phyloP scores from a whole-genome alignment of 495 filamentous ascomycete genomes.

The Penicillium samsonianum region DNA sequence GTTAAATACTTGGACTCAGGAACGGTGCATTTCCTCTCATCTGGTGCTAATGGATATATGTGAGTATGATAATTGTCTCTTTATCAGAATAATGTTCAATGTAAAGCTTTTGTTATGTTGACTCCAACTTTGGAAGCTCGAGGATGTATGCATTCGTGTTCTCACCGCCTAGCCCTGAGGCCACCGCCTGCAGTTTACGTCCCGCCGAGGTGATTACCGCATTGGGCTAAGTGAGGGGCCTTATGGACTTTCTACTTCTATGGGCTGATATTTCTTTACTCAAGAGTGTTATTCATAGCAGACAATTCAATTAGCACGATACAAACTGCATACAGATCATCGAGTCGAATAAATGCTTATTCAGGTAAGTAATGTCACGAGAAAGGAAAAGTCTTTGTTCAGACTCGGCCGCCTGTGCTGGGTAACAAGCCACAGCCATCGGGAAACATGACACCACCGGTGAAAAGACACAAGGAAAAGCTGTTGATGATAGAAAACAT shows the following conservation, averaged over 20 bases:
- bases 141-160: slow-evolving; percentile 1
- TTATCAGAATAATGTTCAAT: not conserved
- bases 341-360: slow-evolving; percentile 12
- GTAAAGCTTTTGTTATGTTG: not conserved
- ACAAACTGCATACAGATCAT: slow-evolving; percentile 17
- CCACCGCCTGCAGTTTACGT: slow-evolving; percentile 6
- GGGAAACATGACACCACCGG: not conserved
- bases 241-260: not conserved
- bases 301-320: slow-evolving; percentile 17
- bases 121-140: not conserved
- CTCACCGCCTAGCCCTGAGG: slow-evolving; percentile 18
- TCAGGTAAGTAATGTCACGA: slow-evolving; percentile 16
- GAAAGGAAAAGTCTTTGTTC: slow-evolving; percentile 8
- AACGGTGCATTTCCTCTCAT: not conserved
- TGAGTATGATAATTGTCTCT: not conserved
- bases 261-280: not conserved
- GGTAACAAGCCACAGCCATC: slow-evolving; percentile 4
- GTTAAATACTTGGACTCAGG: not conserved
- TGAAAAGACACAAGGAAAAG: slow-evolving; percentile 8
- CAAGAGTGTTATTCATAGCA: not conserved
- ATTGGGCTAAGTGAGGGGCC: slow-evolving; percentile 22
- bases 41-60: not conserved
- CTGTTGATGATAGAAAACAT: slow-evolving; percentile 3
- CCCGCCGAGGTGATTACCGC: slow-evolving; percentile 23
- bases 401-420: slow-evolving; percentile 4